A percentile compares a stretch with the other conserved stretches of the same genome.
These are phyloP conservation scores for Punica granatum DNA, from an alignment of 345 rosid species.

Conservation along the genomic window DNA sequence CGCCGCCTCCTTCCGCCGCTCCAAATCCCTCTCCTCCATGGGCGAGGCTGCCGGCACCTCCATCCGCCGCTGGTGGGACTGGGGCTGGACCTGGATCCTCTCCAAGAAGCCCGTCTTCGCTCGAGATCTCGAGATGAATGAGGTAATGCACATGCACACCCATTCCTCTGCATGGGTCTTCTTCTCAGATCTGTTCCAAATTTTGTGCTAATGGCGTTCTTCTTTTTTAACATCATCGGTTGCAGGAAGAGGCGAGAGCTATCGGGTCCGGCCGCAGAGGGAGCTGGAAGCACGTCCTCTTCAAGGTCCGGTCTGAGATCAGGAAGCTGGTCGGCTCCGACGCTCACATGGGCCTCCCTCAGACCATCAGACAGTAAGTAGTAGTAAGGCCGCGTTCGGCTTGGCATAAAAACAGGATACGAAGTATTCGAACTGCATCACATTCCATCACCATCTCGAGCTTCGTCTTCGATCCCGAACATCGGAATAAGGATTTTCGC, in stretches of 20 bases:
- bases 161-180: background rate
- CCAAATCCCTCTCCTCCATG: conserved; percentile 58
- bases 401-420: too few relatives aligned
- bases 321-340: conserved; percentile 42
- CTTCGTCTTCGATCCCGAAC: too few relatives aligned
- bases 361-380: conserved; percentile 34
- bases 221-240: background rate
- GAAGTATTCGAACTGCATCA: background rate
- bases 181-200: background rate
- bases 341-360: conserved; percentile 39
- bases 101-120: conserved; percentile 59
- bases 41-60: conserved; percentile 53
- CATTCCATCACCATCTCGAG: too few relatives aligned
- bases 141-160: background rate
- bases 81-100: conserved; percentile 74
- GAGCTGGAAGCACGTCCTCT: conserved; percentile 68
- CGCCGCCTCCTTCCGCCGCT: conserved; percentile 32
- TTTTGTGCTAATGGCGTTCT: background rate
- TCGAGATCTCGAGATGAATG: conserved; percentile 71
- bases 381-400: background rate
- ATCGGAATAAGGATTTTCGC: too few relatives aligned
- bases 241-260: conserved; percentile 39
- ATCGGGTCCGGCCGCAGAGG: conserved; percentile 60
- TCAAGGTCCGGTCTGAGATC: conserved; percentile 53
- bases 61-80: conserved; percentile 68